Evolutionary conservation across 2,329 filamentous ascomycete species (phyloP), one percentile per base, ranked within the genome.

Genomic region (Pseudocercospora macadamiae): DNA sequence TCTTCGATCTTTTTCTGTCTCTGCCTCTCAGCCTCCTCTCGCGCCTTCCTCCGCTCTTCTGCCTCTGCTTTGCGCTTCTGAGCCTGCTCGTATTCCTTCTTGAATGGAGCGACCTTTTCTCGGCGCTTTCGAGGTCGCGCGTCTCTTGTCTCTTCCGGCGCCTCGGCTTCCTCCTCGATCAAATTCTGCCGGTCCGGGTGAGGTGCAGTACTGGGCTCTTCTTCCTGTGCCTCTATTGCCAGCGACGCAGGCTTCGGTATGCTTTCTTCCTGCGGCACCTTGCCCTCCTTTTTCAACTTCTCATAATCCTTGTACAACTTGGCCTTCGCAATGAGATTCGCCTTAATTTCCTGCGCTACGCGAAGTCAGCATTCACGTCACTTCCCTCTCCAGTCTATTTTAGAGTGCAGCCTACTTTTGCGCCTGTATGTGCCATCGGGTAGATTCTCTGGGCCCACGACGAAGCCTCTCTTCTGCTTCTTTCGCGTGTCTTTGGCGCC

Each of bases 231-330:
- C 44, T 66, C 63, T 3, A 66, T 14, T 52, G 64, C 62, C 54
- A 67, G 56, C 4, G 70, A 72, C 8, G 71, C 70, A 12, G 70
- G 70, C 44, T 63, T 45, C n/a, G 68, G 70, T 16, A 74, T 58
- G 21, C 57, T 55, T 44, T 73, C 70, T 47, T 71, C 55, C 10
- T 66, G 66, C 4, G 62, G 54, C 19, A 66, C 59, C 30, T 66
- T 64, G 16, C 65, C 64, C 71, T 85, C 77, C 37, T 86, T 86
- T 75, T 93, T 93, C 64, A 96, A 80, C 76, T 96, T 97, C 63
- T 89, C 89, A 73, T 96, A 97, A 39, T 89, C 85, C 76, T 96
- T 96, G 77, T 93, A 95, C 63, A 96, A 82, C 76, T 97, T 96
- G 61, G 93, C 92, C 74, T 95, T 96, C 75, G 92, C 86, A 69